Evolutionary conservation across 495 filamentous ascomycete species (phyloP), one percentile per base, ranked within the genome.

Genomic region (Xylaria curta): DNA sequence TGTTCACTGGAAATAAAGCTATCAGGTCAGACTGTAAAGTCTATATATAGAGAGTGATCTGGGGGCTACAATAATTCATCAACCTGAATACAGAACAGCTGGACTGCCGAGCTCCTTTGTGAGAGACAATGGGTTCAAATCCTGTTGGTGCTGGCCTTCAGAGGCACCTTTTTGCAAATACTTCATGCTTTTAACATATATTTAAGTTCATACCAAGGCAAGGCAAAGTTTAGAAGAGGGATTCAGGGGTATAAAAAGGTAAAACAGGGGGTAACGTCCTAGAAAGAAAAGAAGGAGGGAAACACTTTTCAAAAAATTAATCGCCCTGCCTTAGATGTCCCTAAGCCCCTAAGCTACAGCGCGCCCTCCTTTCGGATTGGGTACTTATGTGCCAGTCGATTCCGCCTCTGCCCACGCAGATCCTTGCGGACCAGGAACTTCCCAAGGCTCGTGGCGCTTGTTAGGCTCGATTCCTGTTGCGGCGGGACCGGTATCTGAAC

Each of bases 401-500:
- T 17, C 60, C 60, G 38, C 60, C 60, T 62, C 36, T 44, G 60
- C 21, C 60, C 60, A 62, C 60, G 21, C 58, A 38, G 58, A 60
- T 38, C 58, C 21, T 36, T 12, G 6, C 28, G 12, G 31, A 33
- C 58, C 28, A 21, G 24, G 5, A 3, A 17, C 38, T 42, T 26
- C 60, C 38, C 36, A 62, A 44, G 60, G 38, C 28, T 44, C 60
- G 3, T 26, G 4, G 60, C 60, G 38, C 60, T 62, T 62, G 60
- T 62, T 40, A 62, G 36, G 60, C 1, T 42, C n/a, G 38, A 62
- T 12, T n/a, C 36, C 38, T 44, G 60, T 42, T 42, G 21, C 60
- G 38, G 60, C 60, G 60, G 60, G 9, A 42, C 60, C 60, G 26
- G 38, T 62, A 26, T 62, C 60, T 62, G 60, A 62, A 42, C 60